These are phyloP conservation scores for Coemansia sp. DNA, from an alignment of 192 early-diverging fungal genomes.

Conservation along the genomic window DNA sequence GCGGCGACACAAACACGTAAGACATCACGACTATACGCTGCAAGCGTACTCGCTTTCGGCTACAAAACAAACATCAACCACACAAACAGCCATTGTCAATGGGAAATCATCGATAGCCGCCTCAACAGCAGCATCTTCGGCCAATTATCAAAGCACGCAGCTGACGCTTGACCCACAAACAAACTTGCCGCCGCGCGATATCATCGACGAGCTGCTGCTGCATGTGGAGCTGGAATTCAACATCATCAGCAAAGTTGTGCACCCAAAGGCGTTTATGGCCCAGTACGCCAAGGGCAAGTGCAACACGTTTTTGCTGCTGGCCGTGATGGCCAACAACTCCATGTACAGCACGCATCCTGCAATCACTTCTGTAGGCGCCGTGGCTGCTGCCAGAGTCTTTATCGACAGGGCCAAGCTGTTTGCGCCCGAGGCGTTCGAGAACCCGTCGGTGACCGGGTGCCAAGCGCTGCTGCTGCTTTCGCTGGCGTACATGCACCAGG, in stretches of 20 bases:
- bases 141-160: background rate
- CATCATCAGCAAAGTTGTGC: conserved; percentile 43
- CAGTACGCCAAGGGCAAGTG: conserved; percentile 16
- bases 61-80: background rate
- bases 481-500: conserved; percentile 38
- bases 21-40: conserved; percentile 11
- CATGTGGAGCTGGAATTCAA: conserved; percentile 36
- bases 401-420: conserved; percentile 35
- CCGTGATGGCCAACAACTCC: conserved; percentile 44
- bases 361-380: conserved; percentile 13
- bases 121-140: background rate
- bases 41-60: conserved; percentile 9
- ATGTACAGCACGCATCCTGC: conserved; percentile 42
- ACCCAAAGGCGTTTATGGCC: conserved; percentile 26
- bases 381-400: conserved; percentile 19
- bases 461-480: conserved; percentile 36
- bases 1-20: background rate
- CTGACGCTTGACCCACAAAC: conserved; percentile 33
- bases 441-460: conserved; percentile 25
- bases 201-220: conserved; percentile 37
- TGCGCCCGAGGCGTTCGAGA: conserved; percentile 39
- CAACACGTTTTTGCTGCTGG: conserved; percentile 30
- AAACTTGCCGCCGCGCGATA: conserved; percentile 26
- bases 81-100: background rate
- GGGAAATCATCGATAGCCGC: background rate